phyloP scores from a whole-genome alignment of 192 early-diverging fungal species.

The Coemansia sp. region DNA sequence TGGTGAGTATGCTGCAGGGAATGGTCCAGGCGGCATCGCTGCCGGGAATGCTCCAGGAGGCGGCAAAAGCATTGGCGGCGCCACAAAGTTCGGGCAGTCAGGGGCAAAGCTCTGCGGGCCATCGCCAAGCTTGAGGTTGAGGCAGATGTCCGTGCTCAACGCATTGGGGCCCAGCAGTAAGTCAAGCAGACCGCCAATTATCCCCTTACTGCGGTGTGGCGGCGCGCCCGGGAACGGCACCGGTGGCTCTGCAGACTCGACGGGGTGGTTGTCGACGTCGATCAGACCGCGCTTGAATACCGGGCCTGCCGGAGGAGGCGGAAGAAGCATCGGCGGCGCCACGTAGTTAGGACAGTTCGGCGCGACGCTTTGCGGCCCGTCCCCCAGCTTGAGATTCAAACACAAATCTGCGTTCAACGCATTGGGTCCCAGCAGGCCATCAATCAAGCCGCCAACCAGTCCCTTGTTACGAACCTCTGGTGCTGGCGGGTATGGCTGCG shows the following conservation, averaged over 20 bases:
- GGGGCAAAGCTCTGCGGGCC: conserved; percentile 46
- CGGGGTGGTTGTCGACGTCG: conserved; percentile 30
- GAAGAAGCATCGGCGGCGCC: conserved; percentile 37
- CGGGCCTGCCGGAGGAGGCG: conserved; percentile 21
- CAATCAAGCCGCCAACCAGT: conserved; percentile 40
- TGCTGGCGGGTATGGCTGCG: conserved; percentile 28
- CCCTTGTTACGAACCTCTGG: conserved; percentile 44
- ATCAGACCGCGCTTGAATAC: conserved; percentile 47
- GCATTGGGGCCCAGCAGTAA: conserved; percentile 47
- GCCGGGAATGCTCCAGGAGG: conserved; percentile 32
- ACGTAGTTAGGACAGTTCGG: conserved; percentile 49
- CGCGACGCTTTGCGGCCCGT: conserved; percentile 48
- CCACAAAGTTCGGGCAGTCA: conserved; percentile 38
- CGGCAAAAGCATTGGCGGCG: conserved; percentile 36
- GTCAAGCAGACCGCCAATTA: conserved; percentile 39
- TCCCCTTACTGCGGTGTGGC: conserved; percentile 41
- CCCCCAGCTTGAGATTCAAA: conserved; percentile 48
- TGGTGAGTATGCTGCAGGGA: conserved; percentile 5
- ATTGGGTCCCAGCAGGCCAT: conserved; percentile 39
- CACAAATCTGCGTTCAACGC: conserved; percentile 40
- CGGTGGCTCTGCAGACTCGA: conserved; percentile 27
- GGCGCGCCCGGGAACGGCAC: conserved; percentile 30
- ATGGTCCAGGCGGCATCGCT: conserved; percentile 10
- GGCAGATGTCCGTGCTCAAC: conserved; percentile 37
- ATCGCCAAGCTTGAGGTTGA: conserved; percentile 49